Evolutionary conservation across 2,329 filamentous ascomycete species (phyloP), one percentile per base, ranked within the genome.

Genomic region (Epichloe gansuensis): DNA sequence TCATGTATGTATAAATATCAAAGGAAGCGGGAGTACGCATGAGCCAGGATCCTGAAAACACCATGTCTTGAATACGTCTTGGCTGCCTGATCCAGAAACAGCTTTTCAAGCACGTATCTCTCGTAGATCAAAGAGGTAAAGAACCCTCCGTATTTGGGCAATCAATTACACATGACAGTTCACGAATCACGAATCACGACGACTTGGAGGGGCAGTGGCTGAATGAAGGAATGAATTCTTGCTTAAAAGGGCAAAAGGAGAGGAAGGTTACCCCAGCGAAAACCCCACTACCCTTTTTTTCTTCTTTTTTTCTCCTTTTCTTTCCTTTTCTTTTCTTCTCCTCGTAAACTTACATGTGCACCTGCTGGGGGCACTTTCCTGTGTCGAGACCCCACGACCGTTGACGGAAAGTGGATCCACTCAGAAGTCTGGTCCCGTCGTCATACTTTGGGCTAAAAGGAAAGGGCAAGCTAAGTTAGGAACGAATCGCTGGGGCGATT

Each of bases 1-100:
- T 23, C 23, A 23, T 23, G 23, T 23, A 23, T 23, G 23, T 31
- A 31, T 31, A 31, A 9, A 9, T 31, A 31, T 9, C 28, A 31
- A 31, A 31, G 3, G 8, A 31, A 31, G 9, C 28, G 28, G 28
- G 28, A 31, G 8, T 31, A 31, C 28, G 8, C 8, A 3, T 31
- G 28, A 31, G 4, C 8, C 28, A 11, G 28, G 3, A 31, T 31
- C 28, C 8, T 11, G 13, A 25, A 49, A 35, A 6, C 47, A 17
- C 38, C 9, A 12, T 5, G 38, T 11, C 25, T 17, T 21, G 15
- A 6, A 43, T 44, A 46, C 50, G 46, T 34, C 54, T 54, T 54
- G 52, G 50, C 50, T 52, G 37, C 52, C 44, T 46, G 15, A 54
- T 54, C 13, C 7, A 37, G 52, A 45, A 45, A 15, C 13, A 35